Evolutionary conservation across 371 early-diverging fungal species (phyloP).

Genomic region (Mucor irregularis): DNA sequence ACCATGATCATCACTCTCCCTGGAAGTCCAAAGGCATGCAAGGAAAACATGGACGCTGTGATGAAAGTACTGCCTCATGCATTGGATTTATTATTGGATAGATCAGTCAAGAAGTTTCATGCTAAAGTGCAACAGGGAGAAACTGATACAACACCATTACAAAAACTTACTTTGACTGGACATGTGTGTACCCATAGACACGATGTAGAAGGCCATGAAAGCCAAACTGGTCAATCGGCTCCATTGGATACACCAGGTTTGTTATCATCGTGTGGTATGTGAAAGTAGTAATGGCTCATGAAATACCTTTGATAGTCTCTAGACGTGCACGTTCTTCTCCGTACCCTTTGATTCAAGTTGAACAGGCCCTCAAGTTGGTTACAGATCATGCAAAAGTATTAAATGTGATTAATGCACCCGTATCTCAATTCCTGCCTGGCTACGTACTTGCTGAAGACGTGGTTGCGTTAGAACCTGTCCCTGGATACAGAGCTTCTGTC

Average conservation of each 20-base stretch:
- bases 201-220: conserved; percentile 10
- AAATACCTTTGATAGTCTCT: conserved; percentile 47
- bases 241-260: conserved; percentile 52
- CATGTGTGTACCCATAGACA: conserved; percentile 25
- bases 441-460: conserved; percentile 79
- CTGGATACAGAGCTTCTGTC: conserved; percentile 83
- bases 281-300: too few species aligned
- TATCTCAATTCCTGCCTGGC: conserved; percentile 50
- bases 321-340: conserved; percentile 75
- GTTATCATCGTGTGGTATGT: too few species aligned
- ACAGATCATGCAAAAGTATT: conserved; percentile 39
- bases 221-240: conserved; percentile 28
- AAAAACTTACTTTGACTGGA: not conserved
- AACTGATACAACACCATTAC: not conserved
- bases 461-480: conserved; percentile 72
- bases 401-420: conserved; percentile 35
- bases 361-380: conserved; percentile 66
- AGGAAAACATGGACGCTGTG: conserved; percentile 79
- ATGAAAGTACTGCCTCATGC: conserved; percentile 79
- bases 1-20: conserved; percentile 83
- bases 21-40: conserved; percentile 84
- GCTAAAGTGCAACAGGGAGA: conserved; percentile 11
- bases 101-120: conserved; percentile 15
- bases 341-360: conserved; percentile 76
- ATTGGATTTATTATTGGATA: conserved; percentile 67